Evolutionary conservation across 2,329 filamentous ascomycete genomes (phyloP).

Genomic region (Cyclaneusma minus): DNA sequence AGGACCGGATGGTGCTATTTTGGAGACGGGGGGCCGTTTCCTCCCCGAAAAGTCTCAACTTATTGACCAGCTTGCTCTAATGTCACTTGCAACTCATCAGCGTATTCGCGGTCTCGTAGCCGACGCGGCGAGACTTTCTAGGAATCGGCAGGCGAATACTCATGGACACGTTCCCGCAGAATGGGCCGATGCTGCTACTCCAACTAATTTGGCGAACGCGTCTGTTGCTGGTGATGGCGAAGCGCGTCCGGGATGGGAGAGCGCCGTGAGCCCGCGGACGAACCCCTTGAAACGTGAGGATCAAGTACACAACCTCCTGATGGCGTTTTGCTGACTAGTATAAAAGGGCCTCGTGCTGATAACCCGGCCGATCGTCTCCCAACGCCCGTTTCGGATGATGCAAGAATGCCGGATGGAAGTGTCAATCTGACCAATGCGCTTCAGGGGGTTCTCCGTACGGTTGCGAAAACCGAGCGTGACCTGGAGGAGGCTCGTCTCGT

Average conservation of each 20-base stretch:
- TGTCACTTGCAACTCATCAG: slow-evolving; percentile 74
- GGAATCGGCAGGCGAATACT: slow-evolving; percentile 59
- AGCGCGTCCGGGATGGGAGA: slow-evolving; percentile 23
- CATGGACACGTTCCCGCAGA: slow-evolving; percentile 66
- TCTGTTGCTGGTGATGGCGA: slow-evolving; percentile 11
- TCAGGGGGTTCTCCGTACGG: slow-evolving; percentile 37
- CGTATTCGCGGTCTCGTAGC: slow-evolving; percentile 61
- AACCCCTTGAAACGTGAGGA: slow-evolving; percentile 45
- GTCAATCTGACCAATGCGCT: slow-evolving; percentile 25
- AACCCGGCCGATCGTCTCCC: slow-evolving; percentile 22
- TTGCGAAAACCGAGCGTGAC: slow-evolving; percentile 51
- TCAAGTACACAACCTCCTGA: slow-evolving; percentile 25
- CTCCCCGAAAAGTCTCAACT: slow-evolving; percentile 62
- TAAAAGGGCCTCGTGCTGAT: too few species aligned
- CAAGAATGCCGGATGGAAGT: slow-evolving; percentile 29
- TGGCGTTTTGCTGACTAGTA: slow-evolving; percentile 18
- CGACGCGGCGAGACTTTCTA: slow-evolving; percentile 57
- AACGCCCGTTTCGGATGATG: slow-evolving; percentile 29
- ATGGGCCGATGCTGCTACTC: slow-evolving; percentile 56
- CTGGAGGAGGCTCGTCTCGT: slow-evolving; percentile 57
- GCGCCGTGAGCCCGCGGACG: slow-evolving; percentile 35
- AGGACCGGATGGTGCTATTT: slow-evolving; percentile 47
- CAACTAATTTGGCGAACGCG: slow-evolving; percentile 21
- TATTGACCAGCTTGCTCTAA: slow-evolving; percentile 66
- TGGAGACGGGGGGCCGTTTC: slow-evolving; percentile 50